A percentile compares a stretch with the other conserved stretches of the same genome.
Evolutionary conservation across 805 yeast genomes (phyloP).

Genomic region (Yarrowia divulgata): DNA sequence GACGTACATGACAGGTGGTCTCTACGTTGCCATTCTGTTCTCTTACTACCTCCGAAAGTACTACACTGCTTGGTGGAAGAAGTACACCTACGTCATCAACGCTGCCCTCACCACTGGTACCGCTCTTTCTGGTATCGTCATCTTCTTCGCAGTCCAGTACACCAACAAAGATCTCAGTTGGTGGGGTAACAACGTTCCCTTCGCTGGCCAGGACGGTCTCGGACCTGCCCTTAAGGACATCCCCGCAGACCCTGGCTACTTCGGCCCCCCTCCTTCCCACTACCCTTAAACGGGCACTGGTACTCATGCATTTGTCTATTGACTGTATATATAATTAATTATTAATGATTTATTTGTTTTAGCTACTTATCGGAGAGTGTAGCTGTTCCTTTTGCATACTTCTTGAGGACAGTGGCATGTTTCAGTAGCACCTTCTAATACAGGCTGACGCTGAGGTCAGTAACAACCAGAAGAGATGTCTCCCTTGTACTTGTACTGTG

Average conservation of each 20-base stretch:
- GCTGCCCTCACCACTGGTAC: slow-evolving; percentile 60
- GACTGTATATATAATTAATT: slow-evolving; percentile 21
- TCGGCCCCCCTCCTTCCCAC: slow-evolving; percentile 42
- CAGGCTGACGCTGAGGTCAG: too few relatives aligned
- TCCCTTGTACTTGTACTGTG: too few relatives aligned
- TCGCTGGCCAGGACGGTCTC: slow-evolving; percentile 43
- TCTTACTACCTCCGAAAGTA: slow-evolving; percentile 55
- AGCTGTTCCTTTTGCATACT: too few relatives aligned
- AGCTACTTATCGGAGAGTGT: not conserved
- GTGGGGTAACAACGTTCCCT: slow-evolving; percentile 59
- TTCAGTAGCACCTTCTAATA: too few relatives aligned
- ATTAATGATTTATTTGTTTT: slow-evolving; percentile 5
- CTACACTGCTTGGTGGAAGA: slow-evolving; percentile 61
- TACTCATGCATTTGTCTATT: slow-evolving; percentile 14
- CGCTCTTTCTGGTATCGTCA: slow-evolving; percentile 57
- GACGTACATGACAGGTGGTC: slow-evolving; percentile 54
- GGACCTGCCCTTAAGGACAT: slow-evolving; percentile 39
- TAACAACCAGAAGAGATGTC: too few relatives aligned
- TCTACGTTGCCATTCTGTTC: slow-evolving; percentile 54
- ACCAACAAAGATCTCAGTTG: slow-evolving; percentile 52
- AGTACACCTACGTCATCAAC: slow-evolving; percentile 59
- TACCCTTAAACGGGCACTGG: slow-evolving; percentile 39
- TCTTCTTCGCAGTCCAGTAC: slow-evolving; percentile 55
- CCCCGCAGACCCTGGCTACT: slow-evolving; percentile 41
- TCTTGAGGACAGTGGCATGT: too few relatives aligned